phyloP scores from a whole-genome alignment of 2,329 filamentous ascomycete species.

The Sporothrix brunneoviolacea region DNA sequence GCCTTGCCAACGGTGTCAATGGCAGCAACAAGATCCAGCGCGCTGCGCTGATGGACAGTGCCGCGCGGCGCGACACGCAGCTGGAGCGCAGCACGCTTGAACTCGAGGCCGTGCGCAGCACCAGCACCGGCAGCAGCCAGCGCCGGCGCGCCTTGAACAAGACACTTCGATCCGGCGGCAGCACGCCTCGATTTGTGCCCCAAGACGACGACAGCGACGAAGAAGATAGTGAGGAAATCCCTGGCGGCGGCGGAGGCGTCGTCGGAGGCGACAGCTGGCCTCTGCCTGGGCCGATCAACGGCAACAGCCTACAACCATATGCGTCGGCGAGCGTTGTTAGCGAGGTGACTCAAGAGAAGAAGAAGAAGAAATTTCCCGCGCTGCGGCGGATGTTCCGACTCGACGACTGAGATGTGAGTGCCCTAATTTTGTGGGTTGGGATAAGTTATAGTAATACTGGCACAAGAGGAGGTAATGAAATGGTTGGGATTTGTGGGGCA shows the following conservation, averaged over 20 bases:
- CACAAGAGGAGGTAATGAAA: too few species aligned
- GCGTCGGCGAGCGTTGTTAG: not conserved
- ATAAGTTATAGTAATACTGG: too few species aligned
- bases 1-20: slow-evolving; percentile 25
- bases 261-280: slow-evolving; percentile 42
- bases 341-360: slow-evolving; percentile 20
- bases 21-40: slow-evolving; percentile 49
- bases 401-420: slow-evolving; percentile 27
- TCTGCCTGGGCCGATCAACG: not conserved
- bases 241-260: not conserved
- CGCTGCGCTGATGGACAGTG: slow-evolving; percentile 46
- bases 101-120: slow-evolving; percentile 39
- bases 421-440: not conserved
- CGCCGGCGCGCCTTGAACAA: not conserved
- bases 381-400: slow-evolving; percentile 59
- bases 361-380: slow-evolving; percentile 62
- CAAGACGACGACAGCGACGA: slow-evolving; percentile 11
- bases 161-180: not conserved
- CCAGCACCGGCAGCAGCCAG: slow-evolving; percentile 23
- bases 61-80: slow-evolving; percentile 54
- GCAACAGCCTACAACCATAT: slow-evolving; percentile 12
- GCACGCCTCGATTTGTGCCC: slow-evolving; percentile 2
- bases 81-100: slow-evolving; percentile 54
- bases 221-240: not conserved
- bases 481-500: too few species aligned